A percentile compares a stretch with the other conserved stretches of the same genome.
Evolutionary conservation across 495 filamentous ascomycete genomes (phyloP).

Genomic region (Platismatia glauca): DNA sequence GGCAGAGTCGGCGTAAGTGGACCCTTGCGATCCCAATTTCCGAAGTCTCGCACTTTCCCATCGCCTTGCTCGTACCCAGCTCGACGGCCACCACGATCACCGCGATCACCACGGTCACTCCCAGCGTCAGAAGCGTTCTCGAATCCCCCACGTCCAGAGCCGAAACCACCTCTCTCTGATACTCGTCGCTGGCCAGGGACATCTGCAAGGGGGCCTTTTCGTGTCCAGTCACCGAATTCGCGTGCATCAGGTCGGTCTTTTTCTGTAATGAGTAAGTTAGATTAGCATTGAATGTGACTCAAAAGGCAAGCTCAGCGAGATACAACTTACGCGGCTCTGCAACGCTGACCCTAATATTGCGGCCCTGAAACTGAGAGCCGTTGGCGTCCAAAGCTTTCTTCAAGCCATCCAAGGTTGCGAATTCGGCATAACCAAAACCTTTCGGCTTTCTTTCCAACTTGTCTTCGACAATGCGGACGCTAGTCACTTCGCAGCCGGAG

Average conservation of each 20-base stretch:
- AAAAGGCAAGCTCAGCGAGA: not conserved
- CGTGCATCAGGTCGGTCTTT: constrained; percentile 62
- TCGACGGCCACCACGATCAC: constrained; percentile 41
- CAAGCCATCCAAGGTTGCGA: constrained; percentile 75
- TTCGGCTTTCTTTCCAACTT: constrained; percentile 85
- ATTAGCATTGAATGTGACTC: constrained; percentile 6
- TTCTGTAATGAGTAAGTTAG: constrained; percentile 40
- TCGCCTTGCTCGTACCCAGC: constrained; percentile 55
- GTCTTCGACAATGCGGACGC: constrained; percentile 92
- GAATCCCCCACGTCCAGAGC: constrained; percentile 33
- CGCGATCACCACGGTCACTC: constrained; percentile 46
- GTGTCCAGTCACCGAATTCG: constrained; percentile 73
- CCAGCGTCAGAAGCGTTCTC: constrained; percentile 44
- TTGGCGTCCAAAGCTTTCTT: constrained; percentile 82
- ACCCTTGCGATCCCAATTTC: constrained; percentile 92
- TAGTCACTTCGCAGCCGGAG: constrained; percentile 69
- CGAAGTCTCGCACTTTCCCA: constrained; percentile 76
- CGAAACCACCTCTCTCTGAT: constrained; percentile 39
- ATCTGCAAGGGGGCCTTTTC: constrained; percentile 80
- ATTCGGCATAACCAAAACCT: constrained; percentile 97
- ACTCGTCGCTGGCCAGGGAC: constrained; percentile 42
- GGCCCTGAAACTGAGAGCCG: constrained; percentile 69
- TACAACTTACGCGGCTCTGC: constrained; percentile 68
- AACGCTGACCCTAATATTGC: constrained; percentile 79
- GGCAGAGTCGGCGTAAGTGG: constrained; percentile 66